A percentile compares a stretch with the other conserved stretches of the same genome.
Conservation (phyloP, 1,284 basidiomycete genomes). For the Ceraceosorus guamensis region DNA sequence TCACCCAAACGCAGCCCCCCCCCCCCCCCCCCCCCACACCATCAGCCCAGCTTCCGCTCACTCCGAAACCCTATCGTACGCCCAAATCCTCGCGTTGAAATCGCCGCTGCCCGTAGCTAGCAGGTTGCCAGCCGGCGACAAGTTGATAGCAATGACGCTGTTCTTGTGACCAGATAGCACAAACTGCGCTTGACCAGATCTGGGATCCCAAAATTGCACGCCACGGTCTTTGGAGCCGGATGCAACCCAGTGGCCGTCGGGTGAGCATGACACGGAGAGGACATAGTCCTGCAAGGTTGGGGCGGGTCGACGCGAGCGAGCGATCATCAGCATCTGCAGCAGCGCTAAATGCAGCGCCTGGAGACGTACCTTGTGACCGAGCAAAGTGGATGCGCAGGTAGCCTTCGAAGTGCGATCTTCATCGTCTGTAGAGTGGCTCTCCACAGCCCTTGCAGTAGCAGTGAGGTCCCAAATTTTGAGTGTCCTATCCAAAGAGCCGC, state of each 20-base stretch:
- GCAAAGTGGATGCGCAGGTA: conserved; percentile 68
- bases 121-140: conserved; percentile 65
- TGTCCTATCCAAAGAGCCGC: conserved; percentile 77
- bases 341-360: no score
- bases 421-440: conserved; percentile 23
- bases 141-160: conserved; percentile 76
- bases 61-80: conserved; percentile 26
- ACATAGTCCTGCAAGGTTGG: conserved; percentile 64
- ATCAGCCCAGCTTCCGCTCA: no score
- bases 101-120: conserved; percentile 82
- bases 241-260: conserved; percentile 78
- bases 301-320: no score
- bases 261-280: conserved; percentile 68
- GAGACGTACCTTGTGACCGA: conserved; percentile 70
- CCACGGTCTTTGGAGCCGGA: conserved; percentile 84
- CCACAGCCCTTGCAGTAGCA: conserved; percentile 50
- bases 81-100: conserved; percentile 54
- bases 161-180: conserved; percentile 86
- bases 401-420: conserved; percentile 45
- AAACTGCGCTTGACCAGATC: conserved; percentile 66
- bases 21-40: no score
- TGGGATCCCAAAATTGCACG: conserved; percentile 68
- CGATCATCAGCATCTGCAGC: no score
- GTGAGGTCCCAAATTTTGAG: conserved; percentile 78
- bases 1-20: no score